phyloP scores from a whole-genome alignment of 345 rosid species.

The Carallia brachiata region DNA sequence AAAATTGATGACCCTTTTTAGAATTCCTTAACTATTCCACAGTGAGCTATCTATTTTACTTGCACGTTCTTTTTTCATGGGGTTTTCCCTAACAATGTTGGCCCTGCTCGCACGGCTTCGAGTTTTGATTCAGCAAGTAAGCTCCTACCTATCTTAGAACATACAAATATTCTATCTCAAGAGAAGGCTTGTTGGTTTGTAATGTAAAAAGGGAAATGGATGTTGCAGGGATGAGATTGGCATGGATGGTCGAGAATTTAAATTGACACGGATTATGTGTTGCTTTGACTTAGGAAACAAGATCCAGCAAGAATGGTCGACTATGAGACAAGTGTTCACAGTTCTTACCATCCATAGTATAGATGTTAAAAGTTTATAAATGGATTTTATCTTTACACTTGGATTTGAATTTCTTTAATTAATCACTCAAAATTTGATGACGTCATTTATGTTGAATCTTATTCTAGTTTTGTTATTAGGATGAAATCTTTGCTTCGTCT shows the following conservation, averaged over 20 bases:
- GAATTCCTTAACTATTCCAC: background rate
- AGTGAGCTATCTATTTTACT: conserved; percentile 73
- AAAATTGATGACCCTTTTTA: background rate
- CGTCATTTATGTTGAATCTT: background rate
- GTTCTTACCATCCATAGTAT: too few relatives aligned
- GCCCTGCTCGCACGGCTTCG: conserved; percentile 86
- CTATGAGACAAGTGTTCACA: background rate
- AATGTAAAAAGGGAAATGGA: background rate
- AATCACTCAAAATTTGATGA: background rate
- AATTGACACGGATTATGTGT: background rate
- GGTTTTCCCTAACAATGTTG: conserved; percentile 64
- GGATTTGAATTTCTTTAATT: too few relatives aligned
- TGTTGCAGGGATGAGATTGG: background rate
- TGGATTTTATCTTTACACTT: too few relatives aligned
- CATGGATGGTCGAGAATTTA: background rate
- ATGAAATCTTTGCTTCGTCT: background rate
- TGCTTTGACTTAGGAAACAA: background rate
- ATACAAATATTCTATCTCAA: background rate
- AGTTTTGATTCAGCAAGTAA: conserved; percentile 87
- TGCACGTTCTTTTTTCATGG: conserved; percentile 84
- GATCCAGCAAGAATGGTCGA: background rate
- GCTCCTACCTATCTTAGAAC: conserved; percentile 14
- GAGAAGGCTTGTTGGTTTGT: background rate
- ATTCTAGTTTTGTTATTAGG: background rate
- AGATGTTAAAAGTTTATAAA: too few relatives aligned